These are phyloP conservation scores for Pseudovirgaria hyperparasitica DNA, from an alignment of 2,329 filamentous ascomycete genomes.

Conservation along the genomic window DNA sequence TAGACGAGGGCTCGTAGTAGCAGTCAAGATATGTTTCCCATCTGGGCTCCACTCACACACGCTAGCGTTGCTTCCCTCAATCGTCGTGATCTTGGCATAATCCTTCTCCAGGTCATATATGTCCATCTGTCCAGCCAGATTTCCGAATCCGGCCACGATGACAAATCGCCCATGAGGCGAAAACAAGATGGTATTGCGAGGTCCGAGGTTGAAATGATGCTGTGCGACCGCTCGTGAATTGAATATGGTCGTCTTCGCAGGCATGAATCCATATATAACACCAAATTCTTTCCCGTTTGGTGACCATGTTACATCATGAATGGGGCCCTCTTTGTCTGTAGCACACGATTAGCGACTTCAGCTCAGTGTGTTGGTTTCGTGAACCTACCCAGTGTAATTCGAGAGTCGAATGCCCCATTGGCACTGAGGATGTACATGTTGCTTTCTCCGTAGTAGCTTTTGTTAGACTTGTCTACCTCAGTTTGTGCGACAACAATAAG, in stretches of 20 bases:
- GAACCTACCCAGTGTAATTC: constrained; percentile 57
- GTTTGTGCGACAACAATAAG: constrained; percentile 93
- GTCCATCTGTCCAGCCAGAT: constrained; percentile 93
- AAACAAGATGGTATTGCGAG: constrained; percentile 90
- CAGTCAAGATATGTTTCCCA: constrained; percentile 88
- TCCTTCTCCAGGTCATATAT: constrained; percentile 94
- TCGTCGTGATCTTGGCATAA: constrained; percentile 81
- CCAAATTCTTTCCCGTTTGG: constrained; percentile 96
- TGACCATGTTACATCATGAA: constrained; percentile 97
- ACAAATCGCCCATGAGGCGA: constrained; percentile 89
- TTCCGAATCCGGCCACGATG: constrained; percentile 90
- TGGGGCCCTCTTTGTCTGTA: constrained; percentile 87
- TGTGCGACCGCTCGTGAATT: constrained; percentile 73
- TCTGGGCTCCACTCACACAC: constrained; percentile 97
- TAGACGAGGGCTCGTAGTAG: constrained; percentile 90
- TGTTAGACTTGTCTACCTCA: constrained; percentile 94
- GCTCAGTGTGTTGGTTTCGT: neutral
- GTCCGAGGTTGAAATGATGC: constrained; percentile 74
- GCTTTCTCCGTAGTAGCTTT: constrained; percentile 98
- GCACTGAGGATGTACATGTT: constrained; percentile 91
- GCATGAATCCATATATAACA: constrained; percentile 96
- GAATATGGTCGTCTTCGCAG: constrained; percentile 98
- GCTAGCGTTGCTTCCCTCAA: constrained; percentile 90
- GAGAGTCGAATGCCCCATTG: constrained; percentile 82
- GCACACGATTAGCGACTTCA: constrained; percentile 3